These are phyloP conservation scores for Cercospora janseana DNA, from an alignment of 2,329 filamentous ascomycete species.

Conservation along the genomic window DNA sequence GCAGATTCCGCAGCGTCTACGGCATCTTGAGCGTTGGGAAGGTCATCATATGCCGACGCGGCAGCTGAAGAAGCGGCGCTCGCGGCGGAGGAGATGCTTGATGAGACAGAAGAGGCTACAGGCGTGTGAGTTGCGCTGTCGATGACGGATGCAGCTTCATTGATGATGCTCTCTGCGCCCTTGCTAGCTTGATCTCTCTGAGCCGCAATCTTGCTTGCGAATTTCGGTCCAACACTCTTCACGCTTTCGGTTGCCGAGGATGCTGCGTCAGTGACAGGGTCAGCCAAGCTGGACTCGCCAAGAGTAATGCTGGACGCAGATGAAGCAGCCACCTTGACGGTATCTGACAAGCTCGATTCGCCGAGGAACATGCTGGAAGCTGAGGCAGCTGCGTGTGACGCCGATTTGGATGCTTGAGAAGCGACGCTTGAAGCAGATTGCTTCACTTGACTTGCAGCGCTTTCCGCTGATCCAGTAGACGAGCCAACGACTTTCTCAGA, in stretches of 20 bases:
- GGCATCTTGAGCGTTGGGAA: constrained; percentile 22
- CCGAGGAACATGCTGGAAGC: constrained; percentile 17
- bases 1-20: constrained; percentile 21
- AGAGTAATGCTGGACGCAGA: constrained; percentile 30
- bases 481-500: constrained; percentile 25
- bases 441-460: constrained; percentile 53
- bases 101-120: constrained; percentile 20
- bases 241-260: constrained; percentile 19
- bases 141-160: constrained; percentile 20
- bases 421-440: constrained; percentile 20
- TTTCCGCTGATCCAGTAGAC: constrained; percentile 50
- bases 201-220: constrained; percentile 27
- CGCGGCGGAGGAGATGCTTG: constrained; percentile 30
- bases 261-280: constrained; percentile 34
- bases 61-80: constrained; percentile 33
- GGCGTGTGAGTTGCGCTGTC: constrained; percentile 14
- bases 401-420: constrained; percentile 19
- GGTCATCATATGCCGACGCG: constrained; percentile 17
- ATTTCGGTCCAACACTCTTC: constrained; percentile 25
- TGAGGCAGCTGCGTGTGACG: constrained; percentile 12
- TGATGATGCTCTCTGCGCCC: constrained; percentile 21
- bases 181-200: constrained; percentile 24
- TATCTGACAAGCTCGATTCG: constrained; percentile 19
- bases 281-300: constrained; percentile 30
- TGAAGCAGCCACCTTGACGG: constrained; percentile 26